phyloP scores from a whole-genome alignment of 164 flowering plant genomes.

The Pachysandra terminalis region DNA sequence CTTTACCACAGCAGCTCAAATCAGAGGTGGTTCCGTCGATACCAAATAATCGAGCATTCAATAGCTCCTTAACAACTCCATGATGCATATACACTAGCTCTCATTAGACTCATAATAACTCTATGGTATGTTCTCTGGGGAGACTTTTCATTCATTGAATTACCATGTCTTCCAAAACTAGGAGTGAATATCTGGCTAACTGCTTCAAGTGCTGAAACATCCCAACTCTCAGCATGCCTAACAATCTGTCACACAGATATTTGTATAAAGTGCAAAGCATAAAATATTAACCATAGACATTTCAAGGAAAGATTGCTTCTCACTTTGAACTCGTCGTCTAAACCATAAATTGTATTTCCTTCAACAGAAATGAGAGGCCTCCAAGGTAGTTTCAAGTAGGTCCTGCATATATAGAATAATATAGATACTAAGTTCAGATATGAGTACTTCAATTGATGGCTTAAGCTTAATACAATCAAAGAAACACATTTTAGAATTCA shows the following conservation, averaged over 20 bases:
- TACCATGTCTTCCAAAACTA: constrained; percentile 19
- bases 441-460: neutral
- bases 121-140: neutral
- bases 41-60: neutral
- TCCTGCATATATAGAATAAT: constrained; percentile 43
- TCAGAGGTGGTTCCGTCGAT: neutral
- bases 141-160: neutral
- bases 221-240: constrained; percentile 91
- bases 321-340: constrained; percentile 58
- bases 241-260: constrained; percentile 46
- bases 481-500: neutral
- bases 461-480: neutral
- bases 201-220: constrained; percentile 81
- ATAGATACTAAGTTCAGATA: constrained; percentile 5
- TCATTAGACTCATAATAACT: neutral
- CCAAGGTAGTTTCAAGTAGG: constrained; percentile 91
- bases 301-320: constrained; percentile 17
- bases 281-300: neutral
- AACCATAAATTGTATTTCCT: constrained; percentile 76
- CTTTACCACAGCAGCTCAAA: neutral
- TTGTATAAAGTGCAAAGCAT: neutral
- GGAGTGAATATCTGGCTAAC: constrained; percentile 78
- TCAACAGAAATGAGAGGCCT: constrained; percentile 74
- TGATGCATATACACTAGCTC: neutral
- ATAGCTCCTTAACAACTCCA: neutral